phyloP scores from a whole-genome alignment of 139 green algal species.

The Chlorella sorokiniana region DNA sequence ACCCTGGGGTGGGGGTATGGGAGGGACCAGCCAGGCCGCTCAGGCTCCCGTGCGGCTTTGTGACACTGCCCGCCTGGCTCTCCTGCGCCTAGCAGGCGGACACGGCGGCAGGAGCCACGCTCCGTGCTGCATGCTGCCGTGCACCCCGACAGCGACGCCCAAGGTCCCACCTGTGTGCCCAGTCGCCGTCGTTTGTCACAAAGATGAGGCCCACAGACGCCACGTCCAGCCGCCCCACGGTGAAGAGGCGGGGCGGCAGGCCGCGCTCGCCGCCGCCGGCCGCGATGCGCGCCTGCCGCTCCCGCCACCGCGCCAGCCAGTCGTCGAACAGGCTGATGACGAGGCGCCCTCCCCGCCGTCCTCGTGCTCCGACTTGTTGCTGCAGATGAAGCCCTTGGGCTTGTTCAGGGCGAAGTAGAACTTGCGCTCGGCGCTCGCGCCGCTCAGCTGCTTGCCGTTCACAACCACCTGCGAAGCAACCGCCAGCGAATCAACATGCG shows the following conservation, averaged over 20 bases:
- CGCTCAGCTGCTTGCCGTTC: background rate
- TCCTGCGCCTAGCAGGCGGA: background rate
- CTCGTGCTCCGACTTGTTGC: conserved; percentile 26
- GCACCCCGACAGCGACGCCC: too few species aligned
- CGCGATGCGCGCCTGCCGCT: conserved; percentile 21
- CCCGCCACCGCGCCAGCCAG: conserved; percentile 33
- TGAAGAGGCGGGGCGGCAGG: conserved; percentile 88
- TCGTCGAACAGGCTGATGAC: conserved; percentile 46
- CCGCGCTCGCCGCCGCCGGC: conserved; percentile 16
- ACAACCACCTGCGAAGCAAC: background rate
- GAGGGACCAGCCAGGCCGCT: background rate
- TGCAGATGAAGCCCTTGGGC: conserved; percentile 88
- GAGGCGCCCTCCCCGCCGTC: conserved; percentile 28
- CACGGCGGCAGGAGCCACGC: background rate
- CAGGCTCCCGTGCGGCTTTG: background rate
- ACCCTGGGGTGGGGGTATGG: conserved; percentile 30
- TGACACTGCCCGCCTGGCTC: too few species aligned
- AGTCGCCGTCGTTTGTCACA: conserved; percentile 95
- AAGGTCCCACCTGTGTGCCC: conserved; percentile 74
- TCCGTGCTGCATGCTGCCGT: background rate
- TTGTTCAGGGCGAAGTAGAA: conserved; percentile 75
- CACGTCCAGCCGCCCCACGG: conserved; percentile 93
- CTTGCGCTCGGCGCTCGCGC: background rate
- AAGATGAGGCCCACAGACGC: conserved; percentile 88
- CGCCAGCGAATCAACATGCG: background rate